phyloP scores from a whole-genome alignment of 306 rosid species.

The Vigna mungo region DNA sequence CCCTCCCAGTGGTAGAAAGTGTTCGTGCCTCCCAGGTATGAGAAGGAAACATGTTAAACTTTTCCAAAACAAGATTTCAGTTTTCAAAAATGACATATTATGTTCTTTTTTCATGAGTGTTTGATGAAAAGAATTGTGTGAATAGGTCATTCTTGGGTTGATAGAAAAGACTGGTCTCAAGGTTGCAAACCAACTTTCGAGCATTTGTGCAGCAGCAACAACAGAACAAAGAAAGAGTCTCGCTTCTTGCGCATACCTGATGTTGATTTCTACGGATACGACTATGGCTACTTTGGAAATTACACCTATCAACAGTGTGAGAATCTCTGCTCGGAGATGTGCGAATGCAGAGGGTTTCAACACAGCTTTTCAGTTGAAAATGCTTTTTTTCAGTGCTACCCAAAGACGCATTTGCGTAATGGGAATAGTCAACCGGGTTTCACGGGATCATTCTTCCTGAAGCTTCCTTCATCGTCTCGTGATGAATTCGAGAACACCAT shows the following conservation, averaged over 20 bases:
- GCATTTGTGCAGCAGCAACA: neutral
- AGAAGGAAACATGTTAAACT: neutral
- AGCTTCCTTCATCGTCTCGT: conserved; percentile 6
- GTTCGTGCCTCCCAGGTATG: conserved; percentile 32
- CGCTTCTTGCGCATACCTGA: neutral
- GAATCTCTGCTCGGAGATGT: neutral
- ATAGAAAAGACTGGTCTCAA: conserved; percentile 34
- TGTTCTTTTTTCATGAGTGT: neutral
- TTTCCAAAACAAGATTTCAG: no score
- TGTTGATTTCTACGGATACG: conserved; percentile 30
- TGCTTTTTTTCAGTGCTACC: neutral
- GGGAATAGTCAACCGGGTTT: neutral
- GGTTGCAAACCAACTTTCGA: conserved; percentile 41
- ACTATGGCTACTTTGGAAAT: neutral
- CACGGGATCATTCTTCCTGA: neutral
- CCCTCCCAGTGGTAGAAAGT: conserved; percentile 1
- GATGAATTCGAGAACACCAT: neutral
- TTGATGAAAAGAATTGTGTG: neutral
- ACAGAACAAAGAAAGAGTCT: neutral
- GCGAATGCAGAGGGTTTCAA: conserved; percentile 28
- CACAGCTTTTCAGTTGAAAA: neutral
- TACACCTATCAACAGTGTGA: conserved; percentile 3
- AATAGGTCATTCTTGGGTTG: neutral
- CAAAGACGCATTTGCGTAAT: conserved; percentile 24
- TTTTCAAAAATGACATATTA: neutral